A percentile compares a stretch with the other conserved stretches of the same genome.
phyloP scores from a whole-genome alignment of 2,329 filamentous ascomycete species.

The Aspergillus hiratsukae region DNA sequence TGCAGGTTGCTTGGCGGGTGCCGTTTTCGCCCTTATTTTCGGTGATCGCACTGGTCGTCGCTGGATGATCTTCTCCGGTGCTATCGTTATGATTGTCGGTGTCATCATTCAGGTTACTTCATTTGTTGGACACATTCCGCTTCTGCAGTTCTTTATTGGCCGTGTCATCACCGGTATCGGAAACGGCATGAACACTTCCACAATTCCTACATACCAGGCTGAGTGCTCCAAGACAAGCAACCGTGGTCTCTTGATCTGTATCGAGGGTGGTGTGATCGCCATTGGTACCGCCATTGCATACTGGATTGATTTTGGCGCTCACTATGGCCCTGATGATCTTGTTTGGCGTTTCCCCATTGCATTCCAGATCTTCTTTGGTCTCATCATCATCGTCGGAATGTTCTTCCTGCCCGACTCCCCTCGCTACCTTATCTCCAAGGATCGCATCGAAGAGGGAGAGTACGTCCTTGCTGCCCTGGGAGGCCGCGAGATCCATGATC shows the following conservation, averaged over 20 bases:
- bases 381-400: constrained; percentile 43
- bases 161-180: constrained; percentile 51
- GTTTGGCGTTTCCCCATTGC: constrained; percentile 52
- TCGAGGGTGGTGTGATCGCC: constrained; percentile 51
- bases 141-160: constrained; percentile 51
- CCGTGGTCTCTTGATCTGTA: constrained; percentile 58
- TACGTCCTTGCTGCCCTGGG: constrained; percentile 49
- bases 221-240: constrained; percentile 53
- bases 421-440: constrained; percentile 43
- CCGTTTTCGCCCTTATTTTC: constrained; percentile 33
- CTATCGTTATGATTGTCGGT: constrained; percentile 46
- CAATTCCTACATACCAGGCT: constrained; percentile 52
- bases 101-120: constrained; percentile 37
- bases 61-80: constrained; percentile 53
- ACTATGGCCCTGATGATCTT: constrained; percentile 31
- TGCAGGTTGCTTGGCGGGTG: constrained; percentile 33
- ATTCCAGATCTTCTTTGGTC: constrained; percentile 49
- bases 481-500: constrained; percentile 47
- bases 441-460: constrained; percentile 44
- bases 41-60: constrained; percentile 36
- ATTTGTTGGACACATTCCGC: constrained; percentile 28
- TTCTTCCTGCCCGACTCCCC: constrained; percentile 43
- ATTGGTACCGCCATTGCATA: constrained; percentile 51
- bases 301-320: constrained; percentile 49
- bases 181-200: constrained; percentile 54